Evolutionary conservation across 169 alveolate species (phyloP), one percentile per base, ranked within the genome.

Genomic region (Plasmodium fragile): DNA sequence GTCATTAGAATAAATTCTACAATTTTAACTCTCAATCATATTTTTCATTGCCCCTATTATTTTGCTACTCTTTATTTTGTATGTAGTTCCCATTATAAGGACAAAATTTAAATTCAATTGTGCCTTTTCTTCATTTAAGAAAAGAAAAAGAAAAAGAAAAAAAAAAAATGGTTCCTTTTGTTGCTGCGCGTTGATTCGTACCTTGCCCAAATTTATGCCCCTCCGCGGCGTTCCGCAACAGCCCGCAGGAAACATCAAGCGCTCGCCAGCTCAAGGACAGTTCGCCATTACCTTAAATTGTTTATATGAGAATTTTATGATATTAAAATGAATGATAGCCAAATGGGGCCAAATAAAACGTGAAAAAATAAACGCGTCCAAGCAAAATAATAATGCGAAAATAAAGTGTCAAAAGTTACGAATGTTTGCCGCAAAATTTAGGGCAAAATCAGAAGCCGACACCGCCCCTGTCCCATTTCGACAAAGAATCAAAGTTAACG

Each of bases 1-100:
- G 99, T 98, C 99, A 78, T 70, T 73, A 72, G 8, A 1, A 2
- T 11, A 7, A 53, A 4, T 32, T 55, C 22, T 10, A 3, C 34
- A n/a, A 18, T 10, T 18, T 32, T 2, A 22, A 0, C 69, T 36
- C 18, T n/a, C 1, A 11, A 81, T 81, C 41, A n/a, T 16, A 65
- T 65, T 65, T 22, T 65, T 65, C 0, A 49, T 49, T 11, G 25
- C 59, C 25, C 25, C 59, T 0, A 49, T 3, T 16, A 49, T 11
- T 43, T 43, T 4, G 22, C 7, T 49, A 49, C 59, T 49, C 4
- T 11, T 2, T 3, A 49, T 49, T 49, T 16, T 6, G 7, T 49
- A 45, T 6, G n/a, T 45, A 49, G 25, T 13, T 49, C 2, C 2
- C 59, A 49, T 49, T 13, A 1, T 49, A 49, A 49, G 22, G 59